phyloP scores from a whole-genome alignment of 2,329 filamentous ascomycete genomes.

The Onygena corvina region DNA sequence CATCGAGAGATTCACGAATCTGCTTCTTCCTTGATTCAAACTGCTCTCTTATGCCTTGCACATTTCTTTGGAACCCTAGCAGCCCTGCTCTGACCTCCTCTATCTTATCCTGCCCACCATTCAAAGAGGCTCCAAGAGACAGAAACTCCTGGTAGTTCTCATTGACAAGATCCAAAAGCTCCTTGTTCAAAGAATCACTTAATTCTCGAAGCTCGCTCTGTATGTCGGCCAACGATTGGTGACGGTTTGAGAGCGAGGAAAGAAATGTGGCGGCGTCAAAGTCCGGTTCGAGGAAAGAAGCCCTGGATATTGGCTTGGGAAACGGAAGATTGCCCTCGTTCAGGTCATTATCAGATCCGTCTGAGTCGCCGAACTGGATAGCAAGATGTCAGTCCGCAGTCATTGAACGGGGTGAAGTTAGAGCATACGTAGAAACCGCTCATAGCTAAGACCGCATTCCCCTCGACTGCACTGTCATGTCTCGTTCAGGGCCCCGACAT shows the following conservation, averaged over 20 bases:
- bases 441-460: slow-evolving; percentile 9
- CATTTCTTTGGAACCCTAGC: slow-evolving; percentile 70
- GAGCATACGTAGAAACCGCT: slow-evolving; percentile 15
- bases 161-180: slow-evolving; percentile 90
- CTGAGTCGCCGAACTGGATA: slow-evolving; percentile 33
- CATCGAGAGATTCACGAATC: slow-evolving; percentile 49
- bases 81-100: slow-evolving; percentile 82
- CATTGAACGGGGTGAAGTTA: not conserved
- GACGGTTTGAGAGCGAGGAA: slow-evolving; percentile 67
- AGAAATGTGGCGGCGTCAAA: slow-evolving; percentile 79
- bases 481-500: slow-evolving; percentile 1
- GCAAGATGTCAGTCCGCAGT: not conserved
- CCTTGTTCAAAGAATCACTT: slow-evolving; percentile 64
- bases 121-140: slow-evolving; percentile 64
- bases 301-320: slow-evolving; percentile 68
- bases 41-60: slow-evolving; percentile 57
- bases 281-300: slow-evolving; percentile 62
- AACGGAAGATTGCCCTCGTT: slow-evolving; percentile 63
- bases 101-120: slow-evolving; percentile 79
- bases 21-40: slow-evolving; percentile 55
- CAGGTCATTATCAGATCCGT: slow-evolving; percentile 34
- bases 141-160: slow-evolving; percentile 89
- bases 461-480: not conserved
- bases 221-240: slow-evolving; percentile 92
- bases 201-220: slow-evolving; percentile 73